These are phyloP conservation scores for Rasamsonia emersonii DNA, from an alignment of 2,329 filamentous ascomycete genomes.

Conservation along the genomic window DNA sequence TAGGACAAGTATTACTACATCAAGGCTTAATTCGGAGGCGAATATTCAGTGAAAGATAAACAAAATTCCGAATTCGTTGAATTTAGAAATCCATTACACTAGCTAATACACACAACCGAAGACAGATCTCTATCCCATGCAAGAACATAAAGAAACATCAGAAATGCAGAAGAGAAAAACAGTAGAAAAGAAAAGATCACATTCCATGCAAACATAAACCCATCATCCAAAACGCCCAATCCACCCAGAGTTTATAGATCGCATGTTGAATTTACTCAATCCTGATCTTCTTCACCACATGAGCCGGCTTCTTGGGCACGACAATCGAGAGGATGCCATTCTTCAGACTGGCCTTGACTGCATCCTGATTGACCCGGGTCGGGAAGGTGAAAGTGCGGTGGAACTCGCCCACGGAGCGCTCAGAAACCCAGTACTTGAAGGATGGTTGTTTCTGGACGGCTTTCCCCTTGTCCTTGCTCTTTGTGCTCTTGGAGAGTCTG, in stretches of 20 bases:
- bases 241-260: neutral
- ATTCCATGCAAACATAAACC: slow-evolving; percentile 5
- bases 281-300: slow-evolving; percentile 43
- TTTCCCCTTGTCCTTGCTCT: slow-evolving; percentile 15
- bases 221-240: neutral
- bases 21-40: no score
- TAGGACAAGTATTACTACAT: no score
- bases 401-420: slow-evolving; percentile 51
- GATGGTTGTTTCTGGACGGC: slow-evolving; percentile 10
- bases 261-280: slow-evolving; percentile 37
- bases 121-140: no score
- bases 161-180: no score
- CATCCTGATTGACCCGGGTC: slow-evolving; percentile 47
- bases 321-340: slow-evolving; percentile 49
- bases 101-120: no score
- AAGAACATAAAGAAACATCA: no score
- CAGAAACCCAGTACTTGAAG: slow-evolving; percentile 48
- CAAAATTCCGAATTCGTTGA: no score
- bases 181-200: neutral
- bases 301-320: slow-evolving; percentile 47
- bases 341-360: slow-evolving; percentile 50
- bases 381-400: slow-evolving; percentile 50
- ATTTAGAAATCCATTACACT: no score
- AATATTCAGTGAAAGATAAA: no score
- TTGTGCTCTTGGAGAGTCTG: slow-evolving; percentile 7